These are phyloP conservation scores for Calonectria hongkongensis DNA, from an alignment of 2,329 filamentous ascomycete genomes.

Conservation along the genomic window DNA sequence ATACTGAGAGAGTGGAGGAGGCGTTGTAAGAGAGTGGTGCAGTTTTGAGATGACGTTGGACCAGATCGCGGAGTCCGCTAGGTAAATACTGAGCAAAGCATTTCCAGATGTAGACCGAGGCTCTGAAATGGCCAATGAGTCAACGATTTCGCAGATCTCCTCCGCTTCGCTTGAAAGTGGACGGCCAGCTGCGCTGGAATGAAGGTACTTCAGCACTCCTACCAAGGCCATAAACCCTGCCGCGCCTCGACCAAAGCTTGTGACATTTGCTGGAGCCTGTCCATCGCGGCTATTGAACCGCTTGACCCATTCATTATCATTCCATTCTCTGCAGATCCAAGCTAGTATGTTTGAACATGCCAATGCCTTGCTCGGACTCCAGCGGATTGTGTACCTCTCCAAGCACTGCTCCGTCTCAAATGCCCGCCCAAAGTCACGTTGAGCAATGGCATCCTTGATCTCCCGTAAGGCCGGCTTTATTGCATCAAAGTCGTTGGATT, in stretches of 20 bases:
- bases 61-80: background rate
- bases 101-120: background rate
- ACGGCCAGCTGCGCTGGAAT: background rate
- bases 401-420: constrained; percentile 16
- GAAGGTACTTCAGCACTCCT: background rate
- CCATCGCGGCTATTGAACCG: background rate
- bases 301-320: constrained; percentile 16
- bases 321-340: constrained; percentile 19
- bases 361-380: constrained; percentile 13
- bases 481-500: constrained; percentile 21
- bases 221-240: constrained; percentile 3
- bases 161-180: background rate
- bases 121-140: background rate
- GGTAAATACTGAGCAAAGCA: background rate
- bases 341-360: constrained; percentile 12
- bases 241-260: constrained; percentile 11
- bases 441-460: constrained; percentile 21
- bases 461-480: constrained; percentile 13
- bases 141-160: background rate
- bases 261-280: constrained; percentile 2
- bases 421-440: constrained; percentile 8
- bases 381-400: constrained; percentile 21
- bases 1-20: constrained; percentile 15
- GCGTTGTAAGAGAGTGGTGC: constrained; percentile 12
- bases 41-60: constrained; percentile 12